Base-by-base conservation (phyloP, 768 basidiomycete genomes). In the Lactarius hengduanensis region DNA sequence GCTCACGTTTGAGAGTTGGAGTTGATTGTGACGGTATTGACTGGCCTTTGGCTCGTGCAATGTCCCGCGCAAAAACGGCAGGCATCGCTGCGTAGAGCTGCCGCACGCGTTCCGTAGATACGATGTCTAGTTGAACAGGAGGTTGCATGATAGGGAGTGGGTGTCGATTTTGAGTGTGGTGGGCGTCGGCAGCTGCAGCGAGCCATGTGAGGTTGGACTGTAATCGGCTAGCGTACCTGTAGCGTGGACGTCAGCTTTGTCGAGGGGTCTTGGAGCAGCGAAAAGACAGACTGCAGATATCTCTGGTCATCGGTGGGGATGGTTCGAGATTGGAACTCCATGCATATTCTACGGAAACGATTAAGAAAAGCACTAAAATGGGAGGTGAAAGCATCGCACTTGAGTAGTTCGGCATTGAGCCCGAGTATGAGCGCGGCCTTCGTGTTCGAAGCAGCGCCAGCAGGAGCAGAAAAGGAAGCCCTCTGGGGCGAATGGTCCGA, bases 171-270 rank as follows among this genome's bases (percentile, higher is more conserved):
- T 34, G 55, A 3, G 59, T 53, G 57, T 32, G 36, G 54, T 75
- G 79, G 20, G 80, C 80, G 70, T 91, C 89, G 50, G 84, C 86
- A n/a, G 83, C 84, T 22, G 84, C 82, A 56, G 88, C 88, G 69
- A 91, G 75, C 86, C 86, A 91, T 2, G 82, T 78, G 16, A 92
- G 79, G 74, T 92, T 92, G 36, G 85, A 82, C 71, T 91, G 88
- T 47, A 92, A 76, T 57, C 90, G 84, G 15, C 64, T 61, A 3
- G 82, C 75, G 76, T 84, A 91, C 72, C 91, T 91, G 70, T 34
- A 57, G 28, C 45, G 28, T 15, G 47, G 64, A 70, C 60, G 28
- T 68, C 50, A 66, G 71, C 70, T 68, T 64, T 70, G 65, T 57
- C 16, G 61, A n/a, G 53, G 28, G 70, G 59, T 59, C 61, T 43